phyloP scores from a whole-genome alignment of 805 yeast species.

The Myxozyma monticola region DNA sequence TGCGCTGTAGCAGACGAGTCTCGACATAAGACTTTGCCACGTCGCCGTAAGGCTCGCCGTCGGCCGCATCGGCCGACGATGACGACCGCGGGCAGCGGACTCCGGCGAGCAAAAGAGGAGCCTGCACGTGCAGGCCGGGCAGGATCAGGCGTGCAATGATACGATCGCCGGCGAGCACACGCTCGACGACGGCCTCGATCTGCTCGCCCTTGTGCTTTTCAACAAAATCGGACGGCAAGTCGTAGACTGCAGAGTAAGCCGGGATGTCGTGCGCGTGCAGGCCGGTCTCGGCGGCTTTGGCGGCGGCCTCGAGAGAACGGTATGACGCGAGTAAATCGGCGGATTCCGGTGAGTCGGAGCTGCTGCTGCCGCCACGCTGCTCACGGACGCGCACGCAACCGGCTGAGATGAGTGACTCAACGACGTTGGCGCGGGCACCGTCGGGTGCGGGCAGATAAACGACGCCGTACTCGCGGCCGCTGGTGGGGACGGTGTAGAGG shows the following conservation, averaged over 20 bases:
- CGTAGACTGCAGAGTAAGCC: constrained; percentile 20
- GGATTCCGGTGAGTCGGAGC: constrained; percentile 31
- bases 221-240: constrained; percentile 41
- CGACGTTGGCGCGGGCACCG: constrained; percentile 51
- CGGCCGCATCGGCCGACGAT: constrained; percentile 40
- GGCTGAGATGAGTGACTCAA: constrained; percentile 53
- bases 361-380: constrained; percentile 35
- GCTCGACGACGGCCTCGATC: constrained; percentile 64
- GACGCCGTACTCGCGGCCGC: constrained; percentile 68
- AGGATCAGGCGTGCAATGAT: constrained; percentile 59
- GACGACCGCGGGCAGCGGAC: constrained; percentile 70
- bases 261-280: constrained; percentile 48
- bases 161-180: constrained; percentile 76
- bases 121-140: constrained; percentile 54
- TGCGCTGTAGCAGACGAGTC: constrained; percentile 59
- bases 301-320: constrained; percentile 50
- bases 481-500: constrained; percentile 50
- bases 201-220: constrained; percentile 45
- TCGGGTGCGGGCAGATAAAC: constrained; percentile 54
- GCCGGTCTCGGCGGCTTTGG: constrained; percentile 54
- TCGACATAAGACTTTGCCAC: constrained; percentile 67
- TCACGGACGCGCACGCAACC: constrained; percentile 68
- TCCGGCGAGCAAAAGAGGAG: constrained; percentile 72
- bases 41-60: constrained; percentile 60
- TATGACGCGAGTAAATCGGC: constrained; percentile 18